Evolutionary conservation across 129 eudicot genomes (phyloP).

Genomic region (Mikania micrantha): DNA sequence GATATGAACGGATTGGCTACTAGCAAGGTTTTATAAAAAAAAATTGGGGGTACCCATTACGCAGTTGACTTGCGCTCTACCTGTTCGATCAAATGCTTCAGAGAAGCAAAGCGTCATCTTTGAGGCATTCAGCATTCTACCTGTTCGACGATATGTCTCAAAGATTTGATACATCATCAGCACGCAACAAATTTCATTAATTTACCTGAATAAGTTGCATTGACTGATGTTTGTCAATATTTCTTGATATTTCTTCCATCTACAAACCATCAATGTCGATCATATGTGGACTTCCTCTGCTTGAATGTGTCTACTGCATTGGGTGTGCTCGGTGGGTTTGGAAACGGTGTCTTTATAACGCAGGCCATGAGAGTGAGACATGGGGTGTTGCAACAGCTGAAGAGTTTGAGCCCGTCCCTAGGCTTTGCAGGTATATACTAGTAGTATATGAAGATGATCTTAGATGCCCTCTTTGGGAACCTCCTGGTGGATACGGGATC

Average conservation of each 20-base stretch:
- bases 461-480: slow-evolving; percentile 63
- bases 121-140: background rate
- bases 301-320: slow-evolving; percentile 82
- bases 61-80: slow-evolving; percentile 14
- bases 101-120: background rate
- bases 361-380: slow-evolving; percentile 82
- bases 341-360: slow-evolving; percentile 81
- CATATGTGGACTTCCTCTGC: slow-evolving; percentile 74
- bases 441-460: slow-evolving; percentile 89
- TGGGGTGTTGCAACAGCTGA: slow-evolving; percentile 74
- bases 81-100: slow-evolving; percentile 13
- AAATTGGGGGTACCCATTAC: background rate
- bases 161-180: background rate
- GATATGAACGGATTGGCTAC: background rate
- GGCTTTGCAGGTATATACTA: slow-evolving; percentile 73
- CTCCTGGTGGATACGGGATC: slow-evolving; percentile 84
- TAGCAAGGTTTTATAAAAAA: background rate
- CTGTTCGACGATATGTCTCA: slow-evolving; percentile 15
- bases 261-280: slow-evolving; percentile 56
- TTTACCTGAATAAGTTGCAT: background rate
- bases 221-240: background rate
- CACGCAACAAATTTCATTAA: background rate
- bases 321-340: slow-evolving; percentile 96
- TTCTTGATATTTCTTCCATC: background rate
- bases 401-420: slow-evolving; percentile 90